Base-by-base conservation (phyloP, 2,329 filamentous ascomycete genomes). In the Mycosphaerella arachidis region DNA sequence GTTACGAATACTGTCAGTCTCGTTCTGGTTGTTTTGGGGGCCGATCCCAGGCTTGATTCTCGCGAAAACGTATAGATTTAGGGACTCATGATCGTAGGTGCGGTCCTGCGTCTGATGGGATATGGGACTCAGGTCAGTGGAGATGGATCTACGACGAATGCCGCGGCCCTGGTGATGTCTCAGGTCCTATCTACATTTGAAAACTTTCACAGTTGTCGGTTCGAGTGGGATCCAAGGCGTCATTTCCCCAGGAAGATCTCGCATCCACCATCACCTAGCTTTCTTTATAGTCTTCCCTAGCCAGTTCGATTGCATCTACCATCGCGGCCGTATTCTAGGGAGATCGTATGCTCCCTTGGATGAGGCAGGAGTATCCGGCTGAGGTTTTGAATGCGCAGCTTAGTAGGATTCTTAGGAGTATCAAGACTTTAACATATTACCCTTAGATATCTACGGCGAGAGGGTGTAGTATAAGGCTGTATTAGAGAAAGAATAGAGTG, bases 221-320 rank as follows among this genome's bases (percentile, higher is more conserved):
- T 74, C 73, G 76, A 10, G 76, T 79, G 0, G 77, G 74, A 6
- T 69, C 65, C 3, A 75, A 78, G 58, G 75, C 75, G 10, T 78
- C 76, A 0, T 77, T 78, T 0, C 75, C 76, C 0, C 77, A 79
- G 62, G 71, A 78, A 56, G 76, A 79, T 46, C 60, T 79, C 53
- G 75, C 77, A 2, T 67, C 71, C 0, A 63, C 74, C 48, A 78
- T 78, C 55, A 69, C 75, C 13, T 60, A 76, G 1, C 63, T 77
- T 9, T 71, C 75, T 0, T 65, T 78, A 6, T 78, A 76, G 76
- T 74, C 72, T 6, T 76, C 73, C 1, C 56, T 78, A 7, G 77
- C 74, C 1, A 75, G 71, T 0, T 72, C 70, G 1, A 64, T 78
- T 6, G 77, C 77, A 20, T 77, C 72, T 48, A 74, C 77, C 24